Base-by-base conservation (phyloP, 192 early-diverging fungal species). In the Funneliformis mosseae region DNA sequence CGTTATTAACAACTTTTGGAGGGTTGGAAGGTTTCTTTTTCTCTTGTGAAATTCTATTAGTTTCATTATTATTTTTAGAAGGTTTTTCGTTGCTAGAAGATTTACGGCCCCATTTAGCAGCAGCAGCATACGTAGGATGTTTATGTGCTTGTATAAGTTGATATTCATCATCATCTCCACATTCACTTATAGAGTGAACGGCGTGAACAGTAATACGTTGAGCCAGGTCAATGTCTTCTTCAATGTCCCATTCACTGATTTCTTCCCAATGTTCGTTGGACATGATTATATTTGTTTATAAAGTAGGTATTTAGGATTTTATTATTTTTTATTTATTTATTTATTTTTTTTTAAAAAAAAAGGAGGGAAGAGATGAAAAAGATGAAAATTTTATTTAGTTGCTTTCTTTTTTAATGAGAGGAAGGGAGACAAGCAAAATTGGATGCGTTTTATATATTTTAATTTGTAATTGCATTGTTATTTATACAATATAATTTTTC, bases 251-350 rank as follows among this genome's bases (percentile, higher is more conserved):
- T 66, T 79, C 77, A 66, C 14, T 38, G 43, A 79, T 79, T 46
- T 79, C 77, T 79, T 79, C 77, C 77, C 77, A 79, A 28, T 77
- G 16, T 66, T 79, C 77, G 60, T 28, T 55, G 23, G 77, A 28
- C 74, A 76, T 76, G 7, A 21, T 55, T 16, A 50, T 50, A 50
- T 50, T 16, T 50, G 46, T 8, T 18, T 55, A 0, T 55, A 6
- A 21, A 55, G 7, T 5, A 55, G 16, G 5, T 55, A 55, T 18
- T 14, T 55, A 18, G 16, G 5, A 4, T 14, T 21, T 14, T 55
- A n/a, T n/a, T n/a, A n/a, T n/a, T n/a, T n/a, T n/a, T n/a, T n/a
- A n/a, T n/a, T n/a, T n/a, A n/a, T 21, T 55, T 55, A 21, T 55
- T 55, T 55, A 21, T 5, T 6, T 21, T 55, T 45, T 45, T 45